Percentiles rank a stretch among this genome's conserved stretches.
Conservation (phyloP, 495 filamentous ascomycete genomes). For the Penicillium psychrofluorescens region DNA sequence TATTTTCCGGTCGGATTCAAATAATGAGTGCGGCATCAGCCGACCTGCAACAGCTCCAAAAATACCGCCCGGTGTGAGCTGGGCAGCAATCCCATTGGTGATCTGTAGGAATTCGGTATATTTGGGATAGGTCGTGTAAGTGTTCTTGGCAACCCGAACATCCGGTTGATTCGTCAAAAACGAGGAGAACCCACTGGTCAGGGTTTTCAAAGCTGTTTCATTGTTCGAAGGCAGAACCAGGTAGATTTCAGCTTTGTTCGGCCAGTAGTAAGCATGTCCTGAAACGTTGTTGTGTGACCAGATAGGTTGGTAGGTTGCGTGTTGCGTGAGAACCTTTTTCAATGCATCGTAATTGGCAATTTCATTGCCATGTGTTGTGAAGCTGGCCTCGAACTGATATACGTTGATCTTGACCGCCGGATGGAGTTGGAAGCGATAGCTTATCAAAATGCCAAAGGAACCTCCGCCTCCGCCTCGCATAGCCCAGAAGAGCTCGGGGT, state of each 20-base stretch:
- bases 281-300: constrained; percentile 10
- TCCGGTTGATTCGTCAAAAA: constrained; percentile 3
- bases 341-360: constrained; percentile 3
- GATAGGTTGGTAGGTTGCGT: constrained; percentile 4
- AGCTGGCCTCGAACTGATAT: constrained; percentile 15
- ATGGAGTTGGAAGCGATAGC: constrained; percentile 12
- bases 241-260: constrained; percentile 2
- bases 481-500: constrained; percentile 49
- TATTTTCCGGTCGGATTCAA: constrained; percentile 10
- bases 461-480: constrained; percentile 32
- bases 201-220: constrained; percentile 8
- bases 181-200: constrained; percentile 3
- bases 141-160: constrained; percentile 1
- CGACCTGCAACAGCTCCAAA: constrained; percentile 14
- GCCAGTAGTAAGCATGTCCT: constrained; percentile 11
- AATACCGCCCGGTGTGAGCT: constrained; percentile 10
- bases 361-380: constrained; percentile 2
- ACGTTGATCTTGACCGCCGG: constrained; percentile 10
- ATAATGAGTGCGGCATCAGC: constrained; percentile 12
- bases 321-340: constrained; percentile 5
- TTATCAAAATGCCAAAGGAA: constrained; percentile 16
- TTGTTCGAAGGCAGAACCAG: constrained; percentile 9
- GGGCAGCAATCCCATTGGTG: constrained; percentile 3
- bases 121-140: constrained; percentile 7
- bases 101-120: constrained; percentile 8